Evolutionary conservation across 805 yeast species (phyloP).

Genomic region (Starmerella bombicola): DNA sequence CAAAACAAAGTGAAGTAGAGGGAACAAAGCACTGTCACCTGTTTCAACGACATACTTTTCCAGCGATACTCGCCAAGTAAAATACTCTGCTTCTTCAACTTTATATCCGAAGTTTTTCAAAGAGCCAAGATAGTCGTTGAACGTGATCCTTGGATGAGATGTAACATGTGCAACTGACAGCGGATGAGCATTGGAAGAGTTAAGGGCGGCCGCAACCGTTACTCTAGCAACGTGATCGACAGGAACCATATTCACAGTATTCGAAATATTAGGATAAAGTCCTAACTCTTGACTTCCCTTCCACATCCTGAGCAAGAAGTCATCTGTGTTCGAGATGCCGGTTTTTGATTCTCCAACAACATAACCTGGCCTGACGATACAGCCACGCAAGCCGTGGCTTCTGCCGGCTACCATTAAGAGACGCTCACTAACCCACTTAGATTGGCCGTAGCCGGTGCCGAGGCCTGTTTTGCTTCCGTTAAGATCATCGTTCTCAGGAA

Average conservation of each 20-base stretch:
- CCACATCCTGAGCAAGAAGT: conserved; percentile 83
- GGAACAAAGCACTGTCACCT: conserved; percentile 78
- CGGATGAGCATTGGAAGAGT: conserved; percentile 46
- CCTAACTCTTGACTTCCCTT: conserved; percentile 91
- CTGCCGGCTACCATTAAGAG: conserved; percentile 78
- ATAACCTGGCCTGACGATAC: conserved; percentile 90
- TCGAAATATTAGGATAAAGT: conserved; percentile 67
- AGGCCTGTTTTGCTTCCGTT: conserved; percentile 71
- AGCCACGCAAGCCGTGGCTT: conserved; percentile 65
- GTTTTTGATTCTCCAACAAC: conserved; percentile 73
- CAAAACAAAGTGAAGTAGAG: conserved; percentile 83
- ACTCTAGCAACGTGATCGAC: conserved; percentile 96
- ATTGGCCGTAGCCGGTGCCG: conserved; percentile 91
- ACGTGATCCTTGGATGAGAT: conserved; percentile 82
- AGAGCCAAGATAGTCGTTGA: conserved; percentile 59
- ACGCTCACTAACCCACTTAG: conserved; percentile 95
- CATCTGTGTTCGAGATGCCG: conserved; percentile 93
- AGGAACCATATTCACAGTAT: conserved; percentile 90
- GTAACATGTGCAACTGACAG: conserved; percentile 88
- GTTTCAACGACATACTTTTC: conserved; percentile 67
- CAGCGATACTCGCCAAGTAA: conserved; percentile 62
- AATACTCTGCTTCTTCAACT: conserved; percentile 51
- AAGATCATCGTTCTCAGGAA: conserved; percentile 73
- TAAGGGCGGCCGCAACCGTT: conserved; percentile 68
- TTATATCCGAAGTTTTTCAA: conserved; percentile 62